Conservation (phyloP, 1,139 yeast genomes). For the Geotrichum fermentans region DNA sequence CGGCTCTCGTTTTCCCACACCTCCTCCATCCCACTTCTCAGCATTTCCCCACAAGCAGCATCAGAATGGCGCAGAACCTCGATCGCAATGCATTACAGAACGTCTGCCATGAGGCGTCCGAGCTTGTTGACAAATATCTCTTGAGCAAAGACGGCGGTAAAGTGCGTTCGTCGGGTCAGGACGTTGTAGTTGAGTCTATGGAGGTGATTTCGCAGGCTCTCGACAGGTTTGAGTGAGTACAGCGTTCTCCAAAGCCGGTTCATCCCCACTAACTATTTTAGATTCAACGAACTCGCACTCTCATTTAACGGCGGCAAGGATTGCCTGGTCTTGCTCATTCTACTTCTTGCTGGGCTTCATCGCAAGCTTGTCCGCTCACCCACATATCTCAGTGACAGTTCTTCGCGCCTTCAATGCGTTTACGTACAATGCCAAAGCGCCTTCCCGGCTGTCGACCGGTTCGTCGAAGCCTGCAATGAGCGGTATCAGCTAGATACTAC, state of each 20-base stretch:
- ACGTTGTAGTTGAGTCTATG: slow-evolving; percentile 35
- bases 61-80: slow-evolving; percentile 5
- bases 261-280: too few relatives aligned
- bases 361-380: slow-evolving; percentile 29
- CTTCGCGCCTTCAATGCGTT: slow-evolving; percentile 44
- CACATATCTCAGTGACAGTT: slow-evolving; percentile 11
- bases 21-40: background rate
- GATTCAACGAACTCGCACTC: slow-evolving; percentile 57
- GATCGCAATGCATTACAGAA: background rate
- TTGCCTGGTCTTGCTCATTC: slow-evolving; percentile 73
- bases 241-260: too few relatives aligned
- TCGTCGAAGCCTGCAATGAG: slow-evolving; percentile 37
- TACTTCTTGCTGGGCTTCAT: slow-evolving; percentile 58
- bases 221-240: slow-evolving; percentile 31
- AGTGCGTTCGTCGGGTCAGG: slow-evolving; percentile 29
- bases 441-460: slow-evolving; percentile 55
- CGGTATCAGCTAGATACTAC: slow-evolving; percentile 35
- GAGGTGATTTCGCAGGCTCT: slow-evolving; percentile 36
- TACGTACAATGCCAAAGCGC: slow-evolving; percentile 67
- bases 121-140: slow-evolving; percentile 25
- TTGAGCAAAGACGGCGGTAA: slow-evolving; percentile 3
- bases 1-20: background rate
- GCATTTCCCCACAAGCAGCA: background rate
- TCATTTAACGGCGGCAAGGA: slow-evolving; percentile 92
- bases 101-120: slow-evolving; percentile 23